A percentile compares a stretch with the other conserved stretches of the same genome.
These are phyloP conservation scores for Kodamaea kakaduensis DNA, from an alignment of 805 yeast genomes.

Conservation along the genomic window DNA sequence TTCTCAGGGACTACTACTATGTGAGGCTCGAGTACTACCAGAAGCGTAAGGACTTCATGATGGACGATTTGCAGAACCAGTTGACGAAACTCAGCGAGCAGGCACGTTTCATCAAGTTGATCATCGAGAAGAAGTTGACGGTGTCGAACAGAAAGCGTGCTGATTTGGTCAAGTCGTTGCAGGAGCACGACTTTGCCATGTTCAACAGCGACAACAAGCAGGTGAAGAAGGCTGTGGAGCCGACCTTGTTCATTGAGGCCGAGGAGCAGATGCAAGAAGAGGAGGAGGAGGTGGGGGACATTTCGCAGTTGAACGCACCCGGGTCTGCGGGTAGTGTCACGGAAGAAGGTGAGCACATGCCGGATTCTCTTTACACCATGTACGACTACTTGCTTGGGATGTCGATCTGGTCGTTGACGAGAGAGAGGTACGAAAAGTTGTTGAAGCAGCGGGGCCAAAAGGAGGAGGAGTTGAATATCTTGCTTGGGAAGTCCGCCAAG, in stretches of 20 bases:
- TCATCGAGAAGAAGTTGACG: slow-evolving; percentile 66
- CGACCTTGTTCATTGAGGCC: slow-evolving; percentile 20
- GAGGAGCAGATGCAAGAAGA: slow-evolving; percentile 36
- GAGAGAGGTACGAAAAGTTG: slow-evolving; percentile 80
- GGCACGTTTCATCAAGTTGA: slow-evolving; percentile 87
- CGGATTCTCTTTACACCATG: slow-evolving; percentile 56
- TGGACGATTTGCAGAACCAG: slow-evolving; percentile 65
- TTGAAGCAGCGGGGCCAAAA: slow-evolving; percentile 68
- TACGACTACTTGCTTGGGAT: slow-evolving; percentile 88
- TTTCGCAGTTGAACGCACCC: slow-evolving; percentile 24
- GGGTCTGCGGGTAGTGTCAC: slow-evolving; percentile 25
- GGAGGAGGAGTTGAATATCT: slow-evolving; percentile 62
- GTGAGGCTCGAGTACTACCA: slow-evolving; percentile 88
- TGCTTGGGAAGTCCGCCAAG: slow-evolving; percentile 70
- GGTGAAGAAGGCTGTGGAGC: slow-evolving; percentile 39
- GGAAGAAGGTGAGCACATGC: slow-evolving; percentile 39
- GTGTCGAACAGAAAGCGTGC: slow-evolving; percentile 74
- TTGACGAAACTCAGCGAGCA: slow-evolving; percentile 73
- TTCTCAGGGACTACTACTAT: slow-evolving; percentile 77
- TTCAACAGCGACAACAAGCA: slow-evolving; percentile 69
- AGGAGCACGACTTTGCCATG: slow-evolving; percentile 65
- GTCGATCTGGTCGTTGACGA: slow-evolving; percentile 91
- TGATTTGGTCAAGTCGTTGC: slow-evolving; percentile 59
- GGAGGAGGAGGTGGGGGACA: slow-evolving; percentile 37
- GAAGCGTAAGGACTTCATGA: slow-evolving; percentile 78